These are phyloP conservation scores for Skeletonema potamos DNA, from an alignment of 108 stramenopile genomes.

Conservation along the genomic window DNA sequence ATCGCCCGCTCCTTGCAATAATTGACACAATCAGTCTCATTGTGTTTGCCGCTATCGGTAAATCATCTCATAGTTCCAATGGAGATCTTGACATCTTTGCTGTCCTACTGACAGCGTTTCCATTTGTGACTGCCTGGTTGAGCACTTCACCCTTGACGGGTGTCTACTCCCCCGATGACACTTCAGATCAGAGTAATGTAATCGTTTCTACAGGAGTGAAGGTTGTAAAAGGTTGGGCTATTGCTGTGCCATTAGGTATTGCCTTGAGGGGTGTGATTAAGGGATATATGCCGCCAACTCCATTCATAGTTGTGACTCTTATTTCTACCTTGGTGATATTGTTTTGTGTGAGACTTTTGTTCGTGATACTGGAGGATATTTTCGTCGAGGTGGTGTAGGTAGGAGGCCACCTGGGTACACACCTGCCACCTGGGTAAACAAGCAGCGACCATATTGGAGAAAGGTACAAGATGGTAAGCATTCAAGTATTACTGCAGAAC, in stretches of 20 bases:
- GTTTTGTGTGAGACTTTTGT: conserved; percentile 28
- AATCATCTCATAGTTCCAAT: conserved; percentile 57
- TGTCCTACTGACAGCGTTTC: conserved; percentile 48
- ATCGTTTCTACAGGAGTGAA: conserved; percentile 15
- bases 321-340: conserved; percentile 66
- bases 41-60: conserved; percentile 61
- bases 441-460: no score
- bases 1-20: conserved; percentile 57
- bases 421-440: no score
- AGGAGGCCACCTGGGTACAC: no score
- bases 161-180: conserved; percentile 46
- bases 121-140: conserved; percentile 57
- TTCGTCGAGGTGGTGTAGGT: conserved; percentile 45
- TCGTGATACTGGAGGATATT: conserved; percentile 40
- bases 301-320: conserved; percentile 68
- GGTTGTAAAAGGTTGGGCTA: conserved; percentile 57
- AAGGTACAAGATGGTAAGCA: no score
- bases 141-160: conserved; percentile 51
- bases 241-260: conserved; percentile 65
- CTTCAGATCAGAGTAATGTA: conserved; percentile 13
- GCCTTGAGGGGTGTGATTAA: conserved; percentile 56
- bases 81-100: conserved; percentile 47
- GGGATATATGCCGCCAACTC: conserved; percentile 66
- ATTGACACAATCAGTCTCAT: conserved; percentile 48
- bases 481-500: no score